phyloP scores from a whole-genome alignment of 2,329 filamentous ascomycete genomes.

The Juglanconis juglandina region DNA sequence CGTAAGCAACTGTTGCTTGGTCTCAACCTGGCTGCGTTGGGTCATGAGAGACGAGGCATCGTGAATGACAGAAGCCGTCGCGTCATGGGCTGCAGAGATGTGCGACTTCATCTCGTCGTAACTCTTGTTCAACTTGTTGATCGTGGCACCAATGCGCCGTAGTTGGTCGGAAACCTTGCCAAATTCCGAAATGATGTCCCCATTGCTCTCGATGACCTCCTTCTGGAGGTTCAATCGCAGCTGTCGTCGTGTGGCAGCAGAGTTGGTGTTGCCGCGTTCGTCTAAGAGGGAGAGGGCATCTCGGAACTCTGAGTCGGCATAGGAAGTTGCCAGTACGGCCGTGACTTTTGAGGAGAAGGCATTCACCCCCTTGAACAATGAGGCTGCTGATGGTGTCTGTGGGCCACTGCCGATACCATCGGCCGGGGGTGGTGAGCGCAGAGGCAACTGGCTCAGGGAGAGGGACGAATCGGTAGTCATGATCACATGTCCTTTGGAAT shows the following conservation, averaged over 20 bases:
- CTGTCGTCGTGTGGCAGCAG: conserved; percentile 72
- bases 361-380: conserved; percentile 46
- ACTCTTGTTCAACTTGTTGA: conserved; percentile 73
- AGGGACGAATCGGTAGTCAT: conserved; percentile 18
- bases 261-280: conserved; percentile 66
- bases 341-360: conserved; percentile 80
- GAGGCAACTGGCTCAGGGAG: conserved; percentile 20
- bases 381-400: conserved; percentile 27
- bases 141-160: conserved; percentile 73
- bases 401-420: conserved; percentile 25
- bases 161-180: conserved; percentile 91
- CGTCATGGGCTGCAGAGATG: conserved; percentile 69
- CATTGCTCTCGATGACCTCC: conserved; percentile 91
- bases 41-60: conserved; percentile 72
- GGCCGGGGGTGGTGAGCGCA: conserved; percentile 3
- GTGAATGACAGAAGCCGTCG: conserved; percentile 70
- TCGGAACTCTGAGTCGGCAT: conserved; percentile 86
- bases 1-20: conserved; percentile 72
- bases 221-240: conserved; percentile 81
- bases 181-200: conserved; percentile 82
- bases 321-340: conserved; percentile 83
- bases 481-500: not conserved
- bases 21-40: conserved; percentile 71
- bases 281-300: conserved; percentile 80
- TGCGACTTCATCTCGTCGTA: conserved; percentile 79